Base-by-base conservation (phyloP, 164 flowering plant species). In the Amborella trichopoda region DNA sequence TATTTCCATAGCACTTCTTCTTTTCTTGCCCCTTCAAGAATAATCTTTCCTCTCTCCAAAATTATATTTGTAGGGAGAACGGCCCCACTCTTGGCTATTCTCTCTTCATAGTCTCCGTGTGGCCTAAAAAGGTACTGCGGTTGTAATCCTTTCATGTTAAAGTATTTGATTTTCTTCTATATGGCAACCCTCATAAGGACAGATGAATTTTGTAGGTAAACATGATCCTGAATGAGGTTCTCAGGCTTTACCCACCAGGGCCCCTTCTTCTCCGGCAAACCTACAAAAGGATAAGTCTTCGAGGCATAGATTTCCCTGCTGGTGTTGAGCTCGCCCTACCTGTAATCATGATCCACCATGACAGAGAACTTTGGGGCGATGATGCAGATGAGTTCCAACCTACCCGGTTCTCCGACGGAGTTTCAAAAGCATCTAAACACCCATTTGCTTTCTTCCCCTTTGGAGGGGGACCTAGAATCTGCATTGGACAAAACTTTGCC, bases 401-500 rank as follows among this genome's bases (percentile, higher is more conserved):
- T 13, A 51, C 45, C 11, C 26, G 58, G 26, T 46, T 46, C 19
- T 20, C 34, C 20, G 23, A 21, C 0, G 58, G 58, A 16, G 13
- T 54, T 26, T 54, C 51, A 1, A 54, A 54, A 5, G 58, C 58
- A 3, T 46, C 52, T 10, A 54, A 46, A 52, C 58, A 54, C 22
- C 44, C 14, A 9, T 17, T 37, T 26, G 58, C 58, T 16, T 46
- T 27, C 58, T 23, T 54, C 28, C 52, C 52, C n/a, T 62, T 62
- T 42, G 61, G 66, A 14, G 46, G 57, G 49, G 66, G 66, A 8
- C 61, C 61, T 6, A 28, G 52, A 28, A 46, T 21, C 33, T 55
- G 59, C 36, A 27, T 54, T 20, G 58, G 58, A 3, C 50, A 53
- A 20, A 34, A 25, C 25, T 53, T 54, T 47, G 50, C 51, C 2